phyloP scores from a whole-genome alignment of 1,284 basidiomycete genomes.

The Austroboletus olivaceoglutinosus region DNA sequence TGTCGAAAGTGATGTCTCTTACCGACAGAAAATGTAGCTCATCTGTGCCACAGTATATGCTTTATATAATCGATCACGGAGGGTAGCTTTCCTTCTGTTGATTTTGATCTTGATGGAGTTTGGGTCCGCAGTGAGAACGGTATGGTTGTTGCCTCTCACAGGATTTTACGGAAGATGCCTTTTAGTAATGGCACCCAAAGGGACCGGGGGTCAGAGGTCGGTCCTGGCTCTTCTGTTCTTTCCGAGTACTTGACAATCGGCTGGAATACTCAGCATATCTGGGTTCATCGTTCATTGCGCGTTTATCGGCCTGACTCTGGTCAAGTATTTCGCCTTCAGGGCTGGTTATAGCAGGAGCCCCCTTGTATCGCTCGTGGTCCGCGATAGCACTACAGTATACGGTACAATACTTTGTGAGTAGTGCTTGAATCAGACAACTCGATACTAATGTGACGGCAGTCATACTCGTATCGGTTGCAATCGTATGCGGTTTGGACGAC shows the following conservation, averaged over 20 bases:
- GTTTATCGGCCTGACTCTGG: constrained; percentile 14
- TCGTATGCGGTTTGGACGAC: constrained; percentile 9
- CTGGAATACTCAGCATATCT: constrained; percentile 10
- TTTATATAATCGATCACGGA: constrained; percentile 21
- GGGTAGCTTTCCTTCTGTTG: constrained; percentile 7
- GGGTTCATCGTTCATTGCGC: constrained; percentile 18
- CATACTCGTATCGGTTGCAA: constrained; percentile 2
- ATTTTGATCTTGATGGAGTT: constrained; percentile 14
- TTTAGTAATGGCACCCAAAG: not conserved
- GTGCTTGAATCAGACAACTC: not conserved
- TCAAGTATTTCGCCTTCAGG: constrained; percentile 18
- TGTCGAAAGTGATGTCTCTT: not conserved
- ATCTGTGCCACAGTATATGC: constrained; percentile 11
- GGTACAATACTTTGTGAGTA: constrained; percentile 8
- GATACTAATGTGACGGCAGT: constrained; percentile 13
- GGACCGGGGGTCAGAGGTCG: constrained; percentile 8
- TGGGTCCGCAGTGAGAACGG: not conserved
- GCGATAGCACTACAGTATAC: constrained; percentile 17
- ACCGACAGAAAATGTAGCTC: not conserved
- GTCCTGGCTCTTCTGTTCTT: not conserved
- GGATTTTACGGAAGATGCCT: constrained; percentile 12
- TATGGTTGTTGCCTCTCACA: not conserved
- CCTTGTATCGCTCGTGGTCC: constrained; percentile 23
- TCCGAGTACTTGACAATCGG: not conserved
- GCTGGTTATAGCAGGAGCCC: constrained; percentile 15